Evolutionary conservation across 225 moss, liverwort and hornwort genomes (phyloP), one percentile per base, ranked within the genome.

Genomic region (Ulota crispa): DNA sequence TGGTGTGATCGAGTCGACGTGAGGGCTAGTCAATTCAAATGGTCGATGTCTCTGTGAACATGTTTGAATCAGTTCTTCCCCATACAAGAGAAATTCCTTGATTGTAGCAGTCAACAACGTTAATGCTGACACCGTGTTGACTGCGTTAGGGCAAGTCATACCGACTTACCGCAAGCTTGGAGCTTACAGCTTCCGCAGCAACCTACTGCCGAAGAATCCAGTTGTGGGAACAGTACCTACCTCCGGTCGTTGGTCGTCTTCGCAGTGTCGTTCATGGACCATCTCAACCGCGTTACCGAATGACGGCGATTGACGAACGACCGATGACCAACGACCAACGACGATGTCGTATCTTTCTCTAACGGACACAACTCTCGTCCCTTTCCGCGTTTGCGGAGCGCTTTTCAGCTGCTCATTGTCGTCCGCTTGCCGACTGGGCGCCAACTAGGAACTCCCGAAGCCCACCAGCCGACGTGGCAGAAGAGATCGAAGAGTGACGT

Each of bases 91-190:
- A 18, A 41, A 34, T 24, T 47, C 50, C 42, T 56, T 20, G 18
- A 10, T 8, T 16, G 5, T 32, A 2, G 30, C 1, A 76, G 80
- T 86, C 86, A 86, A 86, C 55, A 68, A 3, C 19, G 3, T 0
- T 23, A 43, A 14, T 9, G 54, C n/a, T 64, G 84, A 81, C 64
- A 43, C 84, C 84, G 81, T 78, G 87, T 84, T 73, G 84, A 80
- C 76, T 36, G 15, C 1, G 28, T 4, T 11, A 4, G 20, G 6
- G 0, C 32, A 13, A 73, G 37, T n/a, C 42, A 2, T 83, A 83
- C 86, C 86, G 83, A 87, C 86, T 60, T 20, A 15, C 71, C 65
- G 31, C 39, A 45, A 37, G 14, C 27, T 70, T 39, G 24, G 24
- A 69, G 57, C 4, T 7, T 9, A 39, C 76, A 57, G 20, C 26